Conservation (phyloP, 2,329 filamentous ascomycete genomes). For the Macrophomina pseudophaseolina region DNA sequence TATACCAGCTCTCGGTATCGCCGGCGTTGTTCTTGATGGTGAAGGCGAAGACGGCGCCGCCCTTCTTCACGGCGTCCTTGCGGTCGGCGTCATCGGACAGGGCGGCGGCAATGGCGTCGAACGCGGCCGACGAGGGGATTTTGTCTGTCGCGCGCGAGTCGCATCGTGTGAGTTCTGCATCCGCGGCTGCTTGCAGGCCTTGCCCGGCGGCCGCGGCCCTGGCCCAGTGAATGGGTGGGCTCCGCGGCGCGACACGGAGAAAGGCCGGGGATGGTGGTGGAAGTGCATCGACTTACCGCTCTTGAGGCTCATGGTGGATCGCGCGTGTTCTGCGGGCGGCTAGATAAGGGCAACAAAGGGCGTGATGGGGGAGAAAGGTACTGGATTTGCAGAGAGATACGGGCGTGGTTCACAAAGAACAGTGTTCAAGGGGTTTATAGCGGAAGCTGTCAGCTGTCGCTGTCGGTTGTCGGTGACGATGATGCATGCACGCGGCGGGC, state of each 20-base stretch:
- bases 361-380: background rate
- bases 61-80: constrained; percentile 88
- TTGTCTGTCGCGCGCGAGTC: constrained; percentile 45
- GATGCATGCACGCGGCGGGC: constrained; percentile 18
- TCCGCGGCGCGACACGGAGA: constrained; percentile 10
- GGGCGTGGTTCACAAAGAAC: background rate
- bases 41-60: constrained; percentile 86
- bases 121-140: constrained; percentile 89
- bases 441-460: constrained; percentile 11
- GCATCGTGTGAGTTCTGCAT: constrained; percentile 2
- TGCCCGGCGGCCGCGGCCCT: constrained; percentile 5
- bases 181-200: background rate
- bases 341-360: background rate
- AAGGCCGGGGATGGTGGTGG: background rate
- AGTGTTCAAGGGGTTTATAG: constrained; percentile 22
- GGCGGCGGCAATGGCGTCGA: constrained; percentile 81
- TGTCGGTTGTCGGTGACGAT: constrained; percentile 21
- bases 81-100: constrained; percentile 73
- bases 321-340: constrained; percentile 12
- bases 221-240: constrained; percentile 6
- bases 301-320: constrained; percentile 69
- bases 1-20: constrained; percentile 85
- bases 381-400: background rate
- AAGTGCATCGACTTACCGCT: constrained; percentile 61
- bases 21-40: constrained; percentile 86